phyloP scores from a whole-genome alignment of 2,329 filamentous ascomycete genomes.

The Triangularia setosa region DNA sequence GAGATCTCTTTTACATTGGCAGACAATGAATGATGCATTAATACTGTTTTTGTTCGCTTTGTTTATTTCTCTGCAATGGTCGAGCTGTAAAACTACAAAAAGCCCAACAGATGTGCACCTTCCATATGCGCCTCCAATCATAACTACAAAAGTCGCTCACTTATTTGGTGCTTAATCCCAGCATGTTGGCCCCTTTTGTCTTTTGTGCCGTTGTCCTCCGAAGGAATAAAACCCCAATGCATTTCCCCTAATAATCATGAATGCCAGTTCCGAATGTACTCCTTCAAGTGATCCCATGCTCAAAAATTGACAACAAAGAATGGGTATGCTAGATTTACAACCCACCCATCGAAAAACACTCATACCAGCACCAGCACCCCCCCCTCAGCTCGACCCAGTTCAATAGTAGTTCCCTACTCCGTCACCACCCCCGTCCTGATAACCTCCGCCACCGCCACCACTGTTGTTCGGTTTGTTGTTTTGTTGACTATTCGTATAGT shows the following conservation, averaged over 20 bases:
- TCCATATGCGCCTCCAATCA: not conserved
- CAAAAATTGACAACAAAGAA: not conserved
- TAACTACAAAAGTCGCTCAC: not conserved
- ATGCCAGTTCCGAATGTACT: not conserved
- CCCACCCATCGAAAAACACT: not conserved
- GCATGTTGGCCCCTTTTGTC: not conserved
- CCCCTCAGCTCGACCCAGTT: not conserved
- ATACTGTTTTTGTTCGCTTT: no score
- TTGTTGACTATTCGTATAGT: not conserved
- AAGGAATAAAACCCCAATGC: not conserved
- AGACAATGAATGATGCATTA: no score
- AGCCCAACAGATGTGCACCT: no score
- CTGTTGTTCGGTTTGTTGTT: slow-evolving; percentile 8
- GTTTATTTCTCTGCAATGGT: no score
- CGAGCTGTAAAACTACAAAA: no score
- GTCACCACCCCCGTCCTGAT: not conserved
- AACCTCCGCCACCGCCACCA: no score
- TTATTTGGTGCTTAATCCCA: not conserved
- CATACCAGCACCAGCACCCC: not conserved
- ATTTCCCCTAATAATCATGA: not conserved
- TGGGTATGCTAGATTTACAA: not conserved
- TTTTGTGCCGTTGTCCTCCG: not conserved
- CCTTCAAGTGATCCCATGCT: not conserved
- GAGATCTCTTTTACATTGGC: not conserved
- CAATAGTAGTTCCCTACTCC: not conserved